Evolutionary conservation across 495 filamentous ascomycete genomes (phyloP), one percentile per base, ranked within the genome.

Genomic region (Penicillium tannophilum): DNA sequence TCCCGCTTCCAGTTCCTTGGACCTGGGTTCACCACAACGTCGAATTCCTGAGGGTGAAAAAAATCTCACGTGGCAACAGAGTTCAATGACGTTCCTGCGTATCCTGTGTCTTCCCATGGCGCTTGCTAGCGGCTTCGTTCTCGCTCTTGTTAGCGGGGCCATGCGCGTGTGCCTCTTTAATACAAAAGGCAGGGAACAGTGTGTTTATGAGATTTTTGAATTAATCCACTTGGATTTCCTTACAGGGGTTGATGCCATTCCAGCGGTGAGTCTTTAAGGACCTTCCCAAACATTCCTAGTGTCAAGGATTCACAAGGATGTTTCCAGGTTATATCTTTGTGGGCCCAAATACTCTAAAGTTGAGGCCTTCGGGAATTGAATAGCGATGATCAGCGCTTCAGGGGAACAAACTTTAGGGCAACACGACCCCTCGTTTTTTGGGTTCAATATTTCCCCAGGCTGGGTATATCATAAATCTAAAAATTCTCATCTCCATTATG

Each of bases 1-100:
- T 65, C 64, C 58, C 59, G 53, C 54, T 49, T 60, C 67, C 58
- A 60, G 62, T 60, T 8, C 55, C 64, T 53, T 62, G 67, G 64
- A 23, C 41, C 45, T 57, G 65, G 62, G 60, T 57, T 62, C 51
- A 43, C 45, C 26, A 24, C 30, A 52, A 31, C 45, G 44, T 41
- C 31, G 52, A 66, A 63, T 63, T 63, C 55, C 51, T 61, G 56
- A 57, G n/a, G n/a, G 28, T 56, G 20, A 20, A 45, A 20, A 33
- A 9, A 51, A 28, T 30, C 62, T 66, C 63, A 69, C 63, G 66
- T 69, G 66, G 66, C 54, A 48, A 44, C 4, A 52, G 51, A 58
- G 54, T 59, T 59, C 30, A 12, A 44, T 60, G 56, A 53, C 50
- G 41, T 61, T 41, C 28, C 31, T 31, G 31, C 39, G 44, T 44